These are phyloP conservation scores for Diutina rugosa DNA, from an alignment of 1,139 yeast species.

Conservation along the genomic window DNA sequence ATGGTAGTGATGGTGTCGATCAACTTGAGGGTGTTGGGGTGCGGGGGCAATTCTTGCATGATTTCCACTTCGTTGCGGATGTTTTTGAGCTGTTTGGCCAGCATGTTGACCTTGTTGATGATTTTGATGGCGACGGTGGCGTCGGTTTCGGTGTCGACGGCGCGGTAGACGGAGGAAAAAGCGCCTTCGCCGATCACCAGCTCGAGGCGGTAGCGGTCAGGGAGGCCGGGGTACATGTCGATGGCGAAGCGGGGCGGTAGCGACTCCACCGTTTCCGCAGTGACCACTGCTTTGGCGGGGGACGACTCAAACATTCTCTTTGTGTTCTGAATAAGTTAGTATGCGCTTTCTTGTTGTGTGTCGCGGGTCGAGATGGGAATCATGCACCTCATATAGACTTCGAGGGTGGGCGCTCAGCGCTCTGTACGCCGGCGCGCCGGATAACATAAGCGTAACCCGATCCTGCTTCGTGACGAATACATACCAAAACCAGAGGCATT, in stretches of 20 bases:
- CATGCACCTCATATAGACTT: not conserved
- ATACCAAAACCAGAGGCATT: not conserved
- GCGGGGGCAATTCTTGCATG: constrained; percentile 54
- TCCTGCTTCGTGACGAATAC: not conserved
- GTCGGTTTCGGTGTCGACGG: constrained; percentile 25
- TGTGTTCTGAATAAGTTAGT: not conserved
- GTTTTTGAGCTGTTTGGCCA: constrained; percentile 37
- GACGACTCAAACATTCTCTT: not conserved
- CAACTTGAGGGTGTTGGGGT: constrained; percentile 61
- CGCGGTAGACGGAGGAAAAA: constrained; percentile 75
- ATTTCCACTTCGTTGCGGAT: constrained; percentile 77
- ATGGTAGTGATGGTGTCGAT: constrained; percentile 45
- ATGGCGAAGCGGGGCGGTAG: not conserved
- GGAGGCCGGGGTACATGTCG: constrained; percentile 8
- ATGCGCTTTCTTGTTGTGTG: not conserved
- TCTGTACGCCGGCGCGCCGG: not conserved
- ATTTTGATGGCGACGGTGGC: constrained; percentile 70
- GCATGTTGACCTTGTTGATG: constrained; percentile 53
- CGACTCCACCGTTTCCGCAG: not conserved
- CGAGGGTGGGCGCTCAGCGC: no score
- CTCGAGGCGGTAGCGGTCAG: constrained; percentile 10
- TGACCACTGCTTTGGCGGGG: not conserved
- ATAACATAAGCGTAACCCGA: not conserved
- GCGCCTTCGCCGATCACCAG: constrained; percentile 70
- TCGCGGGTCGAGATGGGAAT: not conserved